Percentiles rank a stretch among this genome's conserved stretches.
Conservation (phyloP, 1,139 yeast species). For the Pichia inconspicua region DNA sequence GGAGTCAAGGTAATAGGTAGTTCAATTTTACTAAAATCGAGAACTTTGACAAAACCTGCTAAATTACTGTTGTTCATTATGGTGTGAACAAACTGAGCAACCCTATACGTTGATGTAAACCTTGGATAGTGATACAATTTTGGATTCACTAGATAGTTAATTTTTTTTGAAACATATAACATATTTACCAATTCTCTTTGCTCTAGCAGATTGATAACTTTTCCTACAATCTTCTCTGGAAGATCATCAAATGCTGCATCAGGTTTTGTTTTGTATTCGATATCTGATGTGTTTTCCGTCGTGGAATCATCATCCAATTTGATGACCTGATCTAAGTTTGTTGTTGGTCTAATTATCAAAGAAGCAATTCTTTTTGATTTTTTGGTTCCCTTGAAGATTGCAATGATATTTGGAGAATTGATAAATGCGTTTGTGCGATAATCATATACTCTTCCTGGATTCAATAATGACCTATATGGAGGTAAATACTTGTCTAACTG, state of each 20-base stretch:
- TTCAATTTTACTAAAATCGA: slow-evolving; percentile 51
- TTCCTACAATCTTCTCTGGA: slow-evolving; percentile 27
- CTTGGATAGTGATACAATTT: slow-evolving; percentile 46
- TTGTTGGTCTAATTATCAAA: slow-evolving; percentile 20
- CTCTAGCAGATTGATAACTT: slow-evolving; percentile 19
- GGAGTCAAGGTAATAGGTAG: slow-evolving; percentile 38
- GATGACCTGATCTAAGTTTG: slow-evolving; percentile 21
- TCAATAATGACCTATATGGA: slow-evolving; percentile 27
- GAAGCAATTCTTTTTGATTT: slow-evolving; percentile 17
- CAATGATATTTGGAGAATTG: slow-evolving; percentile 13
- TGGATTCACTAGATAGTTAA: slow-evolving; percentile 47
- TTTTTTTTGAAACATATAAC: slow-evolving; percentile 42
- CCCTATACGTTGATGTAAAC: slow-evolving; percentile 62
- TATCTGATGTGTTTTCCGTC: slow-evolving; percentile 12
- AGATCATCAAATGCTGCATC: slow-evolving; percentile 20
- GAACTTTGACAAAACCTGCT: slow-evolving; percentile 44
- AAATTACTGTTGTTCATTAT: slow-evolving; percentile 47
- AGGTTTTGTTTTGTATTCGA: slow-evolving; percentile 2
- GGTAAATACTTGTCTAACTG: slow-evolving; percentile 24
- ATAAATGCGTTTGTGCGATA: slow-evolving; percentile 24
- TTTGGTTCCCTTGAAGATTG: slow-evolving; percentile 10
- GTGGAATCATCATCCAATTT: slow-evolving; percentile 25
- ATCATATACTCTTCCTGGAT: slow-evolving; percentile 26
- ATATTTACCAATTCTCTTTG: slow-evolving; percentile 32
- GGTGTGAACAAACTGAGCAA: slow-evolving; percentile 69